Percentiles rank a stretch among this genome's conserved stretches.
Evolutionary conservation across 202 grass and related monocot genomes (phyloP).

Genomic region (Tripidium arundinaceum): DNA sequence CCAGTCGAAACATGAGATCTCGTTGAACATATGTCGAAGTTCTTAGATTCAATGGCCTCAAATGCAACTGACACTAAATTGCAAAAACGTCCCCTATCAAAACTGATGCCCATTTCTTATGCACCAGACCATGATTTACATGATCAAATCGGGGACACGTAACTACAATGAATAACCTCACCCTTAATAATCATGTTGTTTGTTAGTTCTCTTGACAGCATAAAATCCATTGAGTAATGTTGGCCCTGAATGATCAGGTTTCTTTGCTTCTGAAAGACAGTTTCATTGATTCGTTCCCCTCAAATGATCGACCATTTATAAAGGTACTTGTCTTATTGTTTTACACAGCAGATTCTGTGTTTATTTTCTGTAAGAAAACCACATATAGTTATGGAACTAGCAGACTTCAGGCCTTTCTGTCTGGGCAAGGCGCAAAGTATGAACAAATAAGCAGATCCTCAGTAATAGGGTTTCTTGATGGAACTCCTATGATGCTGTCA

Average conservation of each 20-base stretch:
- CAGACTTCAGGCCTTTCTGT: neutral
- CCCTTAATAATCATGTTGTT: slow-evolving; percentile 11
- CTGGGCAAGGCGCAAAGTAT: neutral
- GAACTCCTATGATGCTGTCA: neutral
- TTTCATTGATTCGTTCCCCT: slow-evolving; percentile 86
- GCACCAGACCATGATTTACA: slow-evolving; percentile 3
- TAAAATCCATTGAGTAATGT: slow-evolving; percentile 17
- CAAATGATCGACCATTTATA: slow-evolving; percentile 70
- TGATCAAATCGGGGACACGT: neutral
- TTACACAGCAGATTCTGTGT: neutral
- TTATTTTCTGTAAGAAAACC: neutral
- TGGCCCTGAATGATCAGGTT: slow-evolving; percentile 51
- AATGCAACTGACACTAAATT: neutral
- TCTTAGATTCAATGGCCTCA: neutral
- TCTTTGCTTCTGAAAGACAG: slow-evolving; percentile 97
- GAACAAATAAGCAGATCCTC: neutral
- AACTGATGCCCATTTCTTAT: neutral
- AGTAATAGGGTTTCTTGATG: neutral
- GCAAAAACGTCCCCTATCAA: neutral
- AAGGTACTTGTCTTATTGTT: slow-evolving; percentile 52
- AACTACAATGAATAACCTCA: slow-evolving; percentile 7
- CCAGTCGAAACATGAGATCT: neutral
- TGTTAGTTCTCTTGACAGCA: slow-evolving; percentile 11
- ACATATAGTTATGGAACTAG: slow-evolving; percentile 12
- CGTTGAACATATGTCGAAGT: neutral